Conservation (phyloP, 345 rosid species). For the Zanthoxylum bungeanum region DNA sequence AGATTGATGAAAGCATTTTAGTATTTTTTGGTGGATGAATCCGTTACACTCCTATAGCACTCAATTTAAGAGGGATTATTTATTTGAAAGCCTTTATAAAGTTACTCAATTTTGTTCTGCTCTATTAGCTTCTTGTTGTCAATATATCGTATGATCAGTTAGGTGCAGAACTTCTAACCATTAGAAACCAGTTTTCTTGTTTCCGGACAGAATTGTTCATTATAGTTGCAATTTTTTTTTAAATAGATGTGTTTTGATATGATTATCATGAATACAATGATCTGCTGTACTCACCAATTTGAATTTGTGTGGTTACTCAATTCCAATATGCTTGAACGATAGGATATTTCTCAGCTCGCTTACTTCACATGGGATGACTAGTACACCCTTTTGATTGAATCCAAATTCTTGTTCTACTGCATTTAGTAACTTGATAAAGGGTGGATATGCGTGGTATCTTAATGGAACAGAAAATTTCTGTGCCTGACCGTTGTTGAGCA, state of each 20-base stretch:
- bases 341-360: constrained; percentile 20
- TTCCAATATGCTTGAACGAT: background rate
- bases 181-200: background rate
- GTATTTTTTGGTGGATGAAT: background rate
- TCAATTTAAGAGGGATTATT: background rate
- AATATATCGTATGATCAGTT: background rate
- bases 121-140: background rate
- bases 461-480: constrained; percentile 15
- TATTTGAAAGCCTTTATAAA: background rate
- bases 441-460: constrained; percentile 24
- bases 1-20: background rate
- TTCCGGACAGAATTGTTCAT: background rate
- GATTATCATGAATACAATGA: background rate
- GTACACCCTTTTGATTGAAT: constrained; percentile 20
- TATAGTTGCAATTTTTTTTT: background rate
- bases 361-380: constrained; percentile 28
- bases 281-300: background rate
- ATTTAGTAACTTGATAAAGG: constrained; percentile 21
- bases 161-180: background rate
- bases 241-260: background rate
- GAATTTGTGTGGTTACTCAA: constrained; percentile 8
- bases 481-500: background rate
- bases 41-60: background rate
- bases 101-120: background rate
- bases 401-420: constrained; percentile 23